These are phyloP conservation scores for Pseudogymnoascus sp. DNA, from an alignment of 2,329 filamentous ascomycete genomes.

Conservation along the genomic window DNA sequence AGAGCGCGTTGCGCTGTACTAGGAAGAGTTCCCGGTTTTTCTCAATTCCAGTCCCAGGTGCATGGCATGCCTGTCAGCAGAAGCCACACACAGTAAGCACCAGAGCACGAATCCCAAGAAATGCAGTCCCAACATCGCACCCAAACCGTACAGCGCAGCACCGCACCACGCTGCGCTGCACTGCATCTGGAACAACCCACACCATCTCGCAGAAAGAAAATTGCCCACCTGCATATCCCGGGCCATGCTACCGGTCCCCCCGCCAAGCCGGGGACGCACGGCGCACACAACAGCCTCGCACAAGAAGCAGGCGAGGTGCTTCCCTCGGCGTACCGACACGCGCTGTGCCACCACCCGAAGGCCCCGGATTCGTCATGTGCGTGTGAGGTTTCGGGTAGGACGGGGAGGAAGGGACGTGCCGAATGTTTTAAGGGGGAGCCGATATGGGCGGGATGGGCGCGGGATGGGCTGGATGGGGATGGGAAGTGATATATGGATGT, in stretches of 20 bases:
- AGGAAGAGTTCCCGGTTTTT: background rate
- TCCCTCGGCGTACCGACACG: background rate
- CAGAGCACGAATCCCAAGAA: background rate
- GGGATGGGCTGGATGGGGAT: background rate
- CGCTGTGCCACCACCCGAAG: background rate
- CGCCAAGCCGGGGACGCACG: slow-evolving; percentile 1
- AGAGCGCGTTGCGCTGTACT: background rate
- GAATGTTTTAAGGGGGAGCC: background rate
- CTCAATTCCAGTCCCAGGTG: background rate
- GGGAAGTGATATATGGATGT: background rate
- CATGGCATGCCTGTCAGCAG: background rate
- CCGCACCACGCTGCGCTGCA: background rate
- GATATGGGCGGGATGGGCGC: background rate
- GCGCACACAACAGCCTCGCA: background rate
- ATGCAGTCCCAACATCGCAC: slow-evolving; percentile 3
- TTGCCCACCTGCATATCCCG: background rate
- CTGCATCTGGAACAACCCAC: background rate
- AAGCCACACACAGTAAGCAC: background rate
- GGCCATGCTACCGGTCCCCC: slow-evolving; percentile 1
- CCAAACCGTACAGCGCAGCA: background rate
- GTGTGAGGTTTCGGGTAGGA: slow-evolving; percentile 1
- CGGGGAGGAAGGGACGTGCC: background rate
- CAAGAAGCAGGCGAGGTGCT: background rate
- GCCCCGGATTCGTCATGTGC: background rate
- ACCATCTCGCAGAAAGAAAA: background rate